These are phyloP conservation scores for Fonsecaea multimorphosa DNA, from an alignment of 2,329 filamentous ascomycete species.

Conservation along the genomic window DNA sequence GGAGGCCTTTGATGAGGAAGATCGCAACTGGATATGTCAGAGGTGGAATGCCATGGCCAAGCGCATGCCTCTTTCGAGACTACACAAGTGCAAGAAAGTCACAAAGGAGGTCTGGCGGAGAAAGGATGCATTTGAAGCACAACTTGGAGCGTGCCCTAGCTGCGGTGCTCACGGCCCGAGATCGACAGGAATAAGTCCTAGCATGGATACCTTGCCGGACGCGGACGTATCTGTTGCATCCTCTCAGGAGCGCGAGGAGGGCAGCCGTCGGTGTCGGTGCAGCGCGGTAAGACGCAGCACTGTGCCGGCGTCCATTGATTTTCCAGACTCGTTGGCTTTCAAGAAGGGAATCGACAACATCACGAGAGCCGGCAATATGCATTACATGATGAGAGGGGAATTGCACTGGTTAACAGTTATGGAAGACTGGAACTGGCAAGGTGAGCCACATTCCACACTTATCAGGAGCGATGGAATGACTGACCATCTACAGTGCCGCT, in stretches of 20 bases:
- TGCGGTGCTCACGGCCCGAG: neutral
- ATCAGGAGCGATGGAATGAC: neutral
- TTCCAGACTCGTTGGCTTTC: conserved; percentile 25
- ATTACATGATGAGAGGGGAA: conserved; percentile 67
- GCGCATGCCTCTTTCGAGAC: conserved; percentile 69
- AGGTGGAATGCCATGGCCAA: conserved; percentile 66
- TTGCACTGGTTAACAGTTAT: conserved; percentile 74
- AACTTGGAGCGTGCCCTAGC: neutral
- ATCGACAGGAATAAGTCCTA: neutral
- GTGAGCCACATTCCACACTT: conserved; percentile 39
- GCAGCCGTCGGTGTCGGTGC: neutral
- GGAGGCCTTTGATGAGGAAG: conserved; percentile 64
- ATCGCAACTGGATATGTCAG: conserved; percentile 67
- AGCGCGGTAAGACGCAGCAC: neutral
- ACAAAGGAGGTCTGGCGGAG: conserved; percentile 70
- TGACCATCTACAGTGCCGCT: neutral
- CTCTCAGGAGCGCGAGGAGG: neutral
- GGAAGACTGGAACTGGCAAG: conserved; percentile 73
- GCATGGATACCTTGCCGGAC: neutral
- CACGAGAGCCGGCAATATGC: conserved; percentile 58
- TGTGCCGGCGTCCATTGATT: conserved; percentile 8
- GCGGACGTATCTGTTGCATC: neutral
- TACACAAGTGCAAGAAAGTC: conserved; percentile 69
- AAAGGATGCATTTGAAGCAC: conserved; percentile 58
- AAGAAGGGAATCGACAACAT: conserved; percentile 24